phyloP scores from a whole-genome alignment of 495 filamentous ascomycete genomes.

The Neurospora sp. region DNA sequence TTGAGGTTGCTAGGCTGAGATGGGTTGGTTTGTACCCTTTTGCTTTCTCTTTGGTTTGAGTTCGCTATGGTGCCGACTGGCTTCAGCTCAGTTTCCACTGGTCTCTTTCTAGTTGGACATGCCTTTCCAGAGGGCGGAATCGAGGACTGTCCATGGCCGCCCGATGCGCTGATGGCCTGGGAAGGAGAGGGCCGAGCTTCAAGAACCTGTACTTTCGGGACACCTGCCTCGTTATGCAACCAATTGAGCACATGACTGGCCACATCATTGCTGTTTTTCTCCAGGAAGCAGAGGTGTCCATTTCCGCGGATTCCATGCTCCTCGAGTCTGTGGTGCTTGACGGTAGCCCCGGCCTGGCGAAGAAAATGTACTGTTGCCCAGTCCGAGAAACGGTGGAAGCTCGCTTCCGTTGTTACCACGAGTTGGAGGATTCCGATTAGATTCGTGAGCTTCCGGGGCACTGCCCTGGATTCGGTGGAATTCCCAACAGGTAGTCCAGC shows the following conservation, averaged over 20 bases:
- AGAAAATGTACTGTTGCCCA: slow-evolving; percentile 45
- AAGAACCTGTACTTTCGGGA: background rate
- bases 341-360: slow-evolving; percentile 43
- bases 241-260: slow-evolving; percentile 24
- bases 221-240: background rate
- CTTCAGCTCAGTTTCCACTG: background rate
- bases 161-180: background rate
- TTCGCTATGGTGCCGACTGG: background rate
- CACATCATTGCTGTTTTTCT: slow-evolving; percentile 47
- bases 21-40: background rate
- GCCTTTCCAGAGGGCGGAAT: background rate
- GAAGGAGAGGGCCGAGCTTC: background rate
- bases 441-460: slow-evolving; percentile 35
- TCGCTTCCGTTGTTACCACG: slow-evolving; percentile 42
- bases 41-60: background rate
- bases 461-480: slow-evolving; percentile 23
- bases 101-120: background rate
- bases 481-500: slow-evolving; percentile 21
- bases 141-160: background rate
- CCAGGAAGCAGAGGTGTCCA: slow-evolving; percentile 50
- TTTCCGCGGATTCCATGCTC: slow-evolving; percentile 44
- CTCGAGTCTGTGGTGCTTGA: slow-evolving; percentile 35
- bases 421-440: slow-evolving; percentile 35
- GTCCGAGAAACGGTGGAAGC: slow-evolving; percentile 48
- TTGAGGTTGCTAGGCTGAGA: background rate